These are phyloP conservation scores for Fusarium sp. DNA, from an alignment of 2,329 filamentous ascomycete species.

Conservation along the genomic window DNA sequence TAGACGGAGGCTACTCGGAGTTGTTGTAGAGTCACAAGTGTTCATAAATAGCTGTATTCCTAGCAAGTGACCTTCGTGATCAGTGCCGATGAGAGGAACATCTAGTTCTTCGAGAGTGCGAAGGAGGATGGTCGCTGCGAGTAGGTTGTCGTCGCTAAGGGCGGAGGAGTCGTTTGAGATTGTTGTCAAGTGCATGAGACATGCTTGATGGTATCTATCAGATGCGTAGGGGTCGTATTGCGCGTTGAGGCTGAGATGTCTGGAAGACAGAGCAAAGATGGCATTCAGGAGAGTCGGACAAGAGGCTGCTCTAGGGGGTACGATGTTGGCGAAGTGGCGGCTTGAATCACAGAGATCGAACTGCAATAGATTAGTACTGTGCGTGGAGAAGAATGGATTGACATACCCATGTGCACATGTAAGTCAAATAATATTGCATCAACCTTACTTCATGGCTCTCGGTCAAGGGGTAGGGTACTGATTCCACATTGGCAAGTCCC, in stretches of 20 bases:
- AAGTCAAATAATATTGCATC: constrained; percentile 48
- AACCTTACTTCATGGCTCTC: constrained; percentile 41
- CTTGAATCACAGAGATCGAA: constrained; percentile 58
- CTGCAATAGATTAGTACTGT: no score
- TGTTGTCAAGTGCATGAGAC: constrained; percentile 63
- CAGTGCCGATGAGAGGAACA: constrained; percentile 54
- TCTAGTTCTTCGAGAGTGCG: constrained; percentile 69
- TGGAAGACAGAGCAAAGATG: constrained; percentile 67
- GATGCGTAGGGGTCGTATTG: constrained; percentile 64
- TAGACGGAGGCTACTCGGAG: constrained; percentile 56
- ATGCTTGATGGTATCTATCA: constrained; percentile 66
- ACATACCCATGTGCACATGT: constrained; percentile 49
- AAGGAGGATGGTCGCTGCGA: constrained; percentile 68
- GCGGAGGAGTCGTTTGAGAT: constrained; percentile 57
- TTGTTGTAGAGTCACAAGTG: constrained; percentile 51
- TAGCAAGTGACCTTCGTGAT: constrained; percentile 61
- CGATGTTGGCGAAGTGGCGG: constrained; percentile 64
- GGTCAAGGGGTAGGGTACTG: constrained; percentile 37
- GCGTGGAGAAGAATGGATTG: no score
- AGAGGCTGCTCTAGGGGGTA: constrained; percentile 64
- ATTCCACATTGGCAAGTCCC: constrained; percentile 20
- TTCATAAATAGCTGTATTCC: constrained; percentile 63
- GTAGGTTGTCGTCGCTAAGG: constrained; percentile 63
- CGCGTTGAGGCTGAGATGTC: constrained; percentile 60
- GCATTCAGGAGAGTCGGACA: constrained; percentile 68